Conservation (phyloP, 495 filamentous ascomycete species). For the Polyplosphaeria fusca region DNA sequence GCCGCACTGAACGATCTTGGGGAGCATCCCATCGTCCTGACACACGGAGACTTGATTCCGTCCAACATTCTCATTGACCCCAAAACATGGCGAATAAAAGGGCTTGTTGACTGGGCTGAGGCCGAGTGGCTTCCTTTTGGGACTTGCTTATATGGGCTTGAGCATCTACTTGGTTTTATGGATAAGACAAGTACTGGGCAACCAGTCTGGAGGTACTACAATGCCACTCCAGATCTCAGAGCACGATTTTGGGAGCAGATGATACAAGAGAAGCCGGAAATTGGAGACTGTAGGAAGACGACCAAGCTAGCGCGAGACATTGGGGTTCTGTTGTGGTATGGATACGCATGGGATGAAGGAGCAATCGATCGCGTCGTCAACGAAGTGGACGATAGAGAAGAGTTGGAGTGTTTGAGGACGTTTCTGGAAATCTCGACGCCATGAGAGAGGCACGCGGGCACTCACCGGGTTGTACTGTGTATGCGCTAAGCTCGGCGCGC, state of each 20-base stretch:
- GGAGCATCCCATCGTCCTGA: conserved; percentile 49
- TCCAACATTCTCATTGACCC: conserved; percentile 73
- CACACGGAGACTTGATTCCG: conserved; percentile 55
- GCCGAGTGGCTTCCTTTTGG: conserved; percentile 57
- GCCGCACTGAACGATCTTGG: conserved; percentile 41
- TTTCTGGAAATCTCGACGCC: conserved; percentile 31
- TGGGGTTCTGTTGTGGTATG: conserved; percentile 58
- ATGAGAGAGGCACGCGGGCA: no score
- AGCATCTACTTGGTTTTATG: conserved; percentile 51
- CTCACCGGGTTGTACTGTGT: no score
- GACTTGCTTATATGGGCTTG: conserved; percentile 54
- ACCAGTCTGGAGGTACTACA: conserved; percentile 40
- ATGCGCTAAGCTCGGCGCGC: no score
- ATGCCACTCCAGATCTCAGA: conserved; percentile 43
- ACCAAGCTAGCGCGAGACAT: conserved; percentile 47
- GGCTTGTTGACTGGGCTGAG: conserved; percentile 62
- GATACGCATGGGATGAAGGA: conserved; percentile 59
- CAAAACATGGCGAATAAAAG: conserved; percentile 55
- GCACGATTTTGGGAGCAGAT: conserved; percentile 50
- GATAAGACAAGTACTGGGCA: conserved; percentile 8
- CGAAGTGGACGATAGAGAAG: conserved; percentile 46
- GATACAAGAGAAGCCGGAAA: conserved; percentile 37
- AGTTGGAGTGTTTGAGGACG: conserved; percentile 47
- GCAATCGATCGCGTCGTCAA: conserved; percentile 52
- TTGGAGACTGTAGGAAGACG: conserved; percentile 33